Evolutionary conservation across 192 early-diverging fungal genomes (phyloP).

Genomic region (Podila minutissima): DNA sequence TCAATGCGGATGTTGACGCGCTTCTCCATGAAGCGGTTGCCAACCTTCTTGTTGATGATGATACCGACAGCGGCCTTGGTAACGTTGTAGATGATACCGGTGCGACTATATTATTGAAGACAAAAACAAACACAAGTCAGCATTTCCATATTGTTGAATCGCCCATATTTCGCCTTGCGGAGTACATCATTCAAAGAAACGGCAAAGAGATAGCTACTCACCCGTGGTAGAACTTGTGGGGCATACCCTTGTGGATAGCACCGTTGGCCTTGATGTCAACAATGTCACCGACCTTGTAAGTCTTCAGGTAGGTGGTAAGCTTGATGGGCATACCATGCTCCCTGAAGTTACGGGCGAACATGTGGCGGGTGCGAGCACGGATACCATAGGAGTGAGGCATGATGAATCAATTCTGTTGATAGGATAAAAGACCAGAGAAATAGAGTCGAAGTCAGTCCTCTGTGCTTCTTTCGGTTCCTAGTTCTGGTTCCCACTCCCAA

Average conservation of each 20-base stretch:
- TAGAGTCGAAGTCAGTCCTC: conserved; percentile 7
- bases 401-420: conserved; percentile 51
- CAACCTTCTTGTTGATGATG: conserved; percentile 98
- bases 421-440: conserved; percentile 13
- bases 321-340: conserved; percentile 86
- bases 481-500: background rate
- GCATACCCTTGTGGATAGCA: conserved; percentile 99
- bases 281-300: conserved; percentile 99
- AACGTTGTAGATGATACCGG: conserved; percentile 99
- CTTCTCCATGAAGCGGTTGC: conserved; percentile 99
- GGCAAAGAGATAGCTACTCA: conserved; percentile 82
- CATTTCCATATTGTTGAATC: background rate
- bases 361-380: conserved; percentile 99
- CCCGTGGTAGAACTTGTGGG: conserved; percentile 99
- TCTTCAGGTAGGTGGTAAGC: conserved; percentile 98
- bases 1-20: conserved; percentile 98
- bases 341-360: conserved; percentile 94
- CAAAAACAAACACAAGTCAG: conserved; percentile 56
- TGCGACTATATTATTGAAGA: conserved; percentile 69
- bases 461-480: background rate
- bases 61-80: conserved; percentile 99
- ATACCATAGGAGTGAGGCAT: conserved; percentile 99
- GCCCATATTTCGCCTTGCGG: too few relatives aligned
- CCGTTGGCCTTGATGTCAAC: conserved; percentile 99
- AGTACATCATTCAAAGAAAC: conserved; percentile 81